Conservation (phyloP, 2,329 filamentous ascomycete species). For the Dothidotthia symphoricarpi region DNA sequence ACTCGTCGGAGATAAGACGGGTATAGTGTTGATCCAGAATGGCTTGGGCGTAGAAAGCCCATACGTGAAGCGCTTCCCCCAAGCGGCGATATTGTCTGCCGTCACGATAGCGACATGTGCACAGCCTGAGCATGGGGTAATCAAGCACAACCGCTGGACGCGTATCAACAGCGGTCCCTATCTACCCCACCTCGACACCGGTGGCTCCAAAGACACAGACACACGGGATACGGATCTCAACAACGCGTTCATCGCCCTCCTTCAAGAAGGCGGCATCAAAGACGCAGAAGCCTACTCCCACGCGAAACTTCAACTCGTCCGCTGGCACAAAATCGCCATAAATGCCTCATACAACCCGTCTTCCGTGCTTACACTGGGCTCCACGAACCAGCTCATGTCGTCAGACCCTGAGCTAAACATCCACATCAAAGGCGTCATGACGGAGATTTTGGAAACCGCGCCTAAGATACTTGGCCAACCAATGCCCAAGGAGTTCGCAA, state of each 20-base stretch:
- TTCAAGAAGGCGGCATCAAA: constrained; percentile 60
- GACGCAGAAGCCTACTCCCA: constrained; percentile 66
- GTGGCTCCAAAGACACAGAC: constrained; percentile 18
- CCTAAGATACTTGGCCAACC: constrained; percentile 62
- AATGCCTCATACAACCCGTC: constrained; percentile 74
- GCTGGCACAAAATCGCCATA: constrained; percentile 77
- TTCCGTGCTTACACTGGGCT: constrained; percentile 64
- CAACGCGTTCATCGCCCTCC: constrained; percentile 53
- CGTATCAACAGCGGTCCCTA: constrained; percentile 68
- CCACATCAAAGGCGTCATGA: constrained; percentile 66
- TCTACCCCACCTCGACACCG: constrained; percentile 50
- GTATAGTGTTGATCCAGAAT: constrained; percentile 68
- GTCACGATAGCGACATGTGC: constrained; percentile 70
- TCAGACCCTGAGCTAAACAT: constrained; percentile 60
- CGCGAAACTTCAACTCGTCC: constrained; percentile 65
- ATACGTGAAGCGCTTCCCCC: constrained; percentile 62
- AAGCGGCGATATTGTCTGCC: constrained; percentile 61
- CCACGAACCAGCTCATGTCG: constrained; percentile 65
- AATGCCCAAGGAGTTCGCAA: constrained; percentile 61
- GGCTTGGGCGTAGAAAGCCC: constrained; percentile 69
- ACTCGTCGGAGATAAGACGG: constrained; percentile 54
- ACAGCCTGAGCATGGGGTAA: constrained; percentile 60
- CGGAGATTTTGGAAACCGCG: constrained; percentile 65
- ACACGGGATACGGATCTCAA: constrained; percentile 47
- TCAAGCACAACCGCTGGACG: constrained; percentile 73